phyloP scores from a whole-genome alignment of 108 stramenopile genomes.

The Pseudonitzschia multiseries region DNA sequence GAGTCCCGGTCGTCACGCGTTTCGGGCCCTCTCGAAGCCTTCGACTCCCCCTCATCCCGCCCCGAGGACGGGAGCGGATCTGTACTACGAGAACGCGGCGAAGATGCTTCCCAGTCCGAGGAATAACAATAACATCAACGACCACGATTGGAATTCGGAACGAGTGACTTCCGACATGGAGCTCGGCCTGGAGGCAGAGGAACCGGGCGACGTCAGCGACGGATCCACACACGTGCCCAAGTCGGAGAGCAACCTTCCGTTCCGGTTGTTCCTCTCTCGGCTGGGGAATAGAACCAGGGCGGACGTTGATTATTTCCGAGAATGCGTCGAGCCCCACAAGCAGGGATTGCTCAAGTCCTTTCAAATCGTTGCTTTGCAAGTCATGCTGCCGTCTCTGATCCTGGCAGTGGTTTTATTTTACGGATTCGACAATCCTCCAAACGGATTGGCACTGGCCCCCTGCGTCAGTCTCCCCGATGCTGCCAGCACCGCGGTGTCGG shows the following conservation, averaged over 20 bases:
- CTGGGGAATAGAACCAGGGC: constrained; percentile 13
- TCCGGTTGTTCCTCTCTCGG: no score
- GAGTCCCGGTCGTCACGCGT: no score
- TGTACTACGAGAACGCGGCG: constrained; percentile 1
- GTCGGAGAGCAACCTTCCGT: no score
- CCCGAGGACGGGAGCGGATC: neutral
- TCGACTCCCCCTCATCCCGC: neutral
- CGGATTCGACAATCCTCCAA: constrained; percentile 30
- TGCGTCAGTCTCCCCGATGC: neutral
- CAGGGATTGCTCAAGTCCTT: neutral
- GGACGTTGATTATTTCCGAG: constrained; percentile 17
- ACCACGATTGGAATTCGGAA: no score
- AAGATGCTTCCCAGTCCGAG: neutral
- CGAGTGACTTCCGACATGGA: no score
- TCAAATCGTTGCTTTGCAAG: neutral
- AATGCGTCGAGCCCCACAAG: constrained; percentile 25
- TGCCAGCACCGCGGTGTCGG: neutral
- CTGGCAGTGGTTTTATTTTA: constrained; percentile 24
- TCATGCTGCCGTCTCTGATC: constrained; percentile 27
- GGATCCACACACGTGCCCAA: no score
- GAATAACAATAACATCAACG: neutral
- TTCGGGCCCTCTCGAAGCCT: neutral
- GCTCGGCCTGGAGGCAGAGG: no score
- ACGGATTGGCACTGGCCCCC: constrained; percentile 2
- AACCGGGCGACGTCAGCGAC: no score